These are phyloP conservation scores for Cyclostephanos tholiformis DNA, from an alignment of 108 stramenopile genomes.

Conservation along the genomic window DNA sequence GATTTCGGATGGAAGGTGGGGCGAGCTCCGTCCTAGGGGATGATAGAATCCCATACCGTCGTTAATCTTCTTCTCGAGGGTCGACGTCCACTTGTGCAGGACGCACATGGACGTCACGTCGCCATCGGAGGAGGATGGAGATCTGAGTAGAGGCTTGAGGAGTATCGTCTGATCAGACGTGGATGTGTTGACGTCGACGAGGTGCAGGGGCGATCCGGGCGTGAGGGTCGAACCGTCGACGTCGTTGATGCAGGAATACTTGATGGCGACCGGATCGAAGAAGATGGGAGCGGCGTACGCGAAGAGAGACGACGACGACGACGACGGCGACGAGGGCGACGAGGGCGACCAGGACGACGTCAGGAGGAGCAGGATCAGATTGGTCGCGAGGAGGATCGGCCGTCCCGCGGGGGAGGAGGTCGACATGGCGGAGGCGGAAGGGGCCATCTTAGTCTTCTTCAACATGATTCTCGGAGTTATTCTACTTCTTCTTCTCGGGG, in stretches of 20 bases:
- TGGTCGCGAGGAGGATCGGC: too few species aligned
- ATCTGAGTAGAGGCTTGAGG: conserved; percentile 15
- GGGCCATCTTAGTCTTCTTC: too few species aligned
- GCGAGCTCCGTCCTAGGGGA: conserved; percentile 17
- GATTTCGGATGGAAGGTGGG: not conserved
- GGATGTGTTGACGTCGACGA: conserved; percentile 21
- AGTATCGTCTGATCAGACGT: conserved; percentile 22
- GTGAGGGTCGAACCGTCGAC: conserved; percentile 18
- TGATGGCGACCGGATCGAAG: conserved; percentile 12
- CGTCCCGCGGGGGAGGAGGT: too few species aligned
- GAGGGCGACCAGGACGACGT: too few species aligned
- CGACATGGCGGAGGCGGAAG: too few species aligned
- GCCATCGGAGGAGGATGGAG: not conserved
- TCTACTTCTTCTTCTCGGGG: too few species aligned
- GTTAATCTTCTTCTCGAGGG: conserved; percentile 1
- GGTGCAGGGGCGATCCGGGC: conserved; percentile 21
- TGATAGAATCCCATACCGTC: conserved; percentile 19
- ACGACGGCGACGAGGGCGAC: too few species aligned
- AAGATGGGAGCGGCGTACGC: not conserved
- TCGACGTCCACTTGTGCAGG: conserved; percentile 22
- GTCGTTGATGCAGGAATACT: conserved; percentile 14
- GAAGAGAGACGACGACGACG: too few species aligned
- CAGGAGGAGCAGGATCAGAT: too few species aligned
- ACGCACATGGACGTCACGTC: conserved; percentile 33
- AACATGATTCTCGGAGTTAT: too few species aligned